A percentile compares a stretch with the other conserved stretches of the same genome.
Evolutionary conservation across 495 filamentous ascomycete genomes (phyloP).

Genomic region (Podospora pseudopauciseta): DNA sequence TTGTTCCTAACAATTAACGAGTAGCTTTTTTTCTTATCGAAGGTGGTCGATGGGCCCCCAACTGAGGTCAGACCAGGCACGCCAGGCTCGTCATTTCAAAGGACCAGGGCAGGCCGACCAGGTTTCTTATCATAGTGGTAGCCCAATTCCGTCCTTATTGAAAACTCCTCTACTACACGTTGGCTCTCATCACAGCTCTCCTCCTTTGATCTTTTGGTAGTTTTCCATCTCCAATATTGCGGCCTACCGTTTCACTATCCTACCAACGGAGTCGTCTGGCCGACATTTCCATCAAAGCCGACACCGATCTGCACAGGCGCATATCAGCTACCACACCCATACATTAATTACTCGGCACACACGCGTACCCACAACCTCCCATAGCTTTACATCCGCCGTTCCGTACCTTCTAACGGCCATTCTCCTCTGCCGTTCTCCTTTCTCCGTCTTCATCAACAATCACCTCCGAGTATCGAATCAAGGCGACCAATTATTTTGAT

Average conservation of each 20-base stretch:
- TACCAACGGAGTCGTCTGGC: background rate
- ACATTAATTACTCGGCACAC: background rate
- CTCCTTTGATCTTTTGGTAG: background rate
- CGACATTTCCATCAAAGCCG: background rate
- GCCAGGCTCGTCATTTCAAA: background rate
- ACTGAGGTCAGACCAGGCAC: background rate
- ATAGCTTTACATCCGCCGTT: background rate
- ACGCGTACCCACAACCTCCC: background rate
- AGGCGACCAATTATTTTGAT: slow-evolving; percentile 23
- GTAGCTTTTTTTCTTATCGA: background rate
- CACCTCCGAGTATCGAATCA: background rate
- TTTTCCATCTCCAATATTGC: background rate
- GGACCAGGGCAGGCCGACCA: no score
- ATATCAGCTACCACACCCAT: background rate
- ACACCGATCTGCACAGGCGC: background rate
- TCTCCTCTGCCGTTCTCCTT: background rate
- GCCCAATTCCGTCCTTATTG: background rate
- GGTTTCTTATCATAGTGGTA: background rate
- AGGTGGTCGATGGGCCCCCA: background rate
- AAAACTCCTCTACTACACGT: background rate
- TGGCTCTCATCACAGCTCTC: background rate
- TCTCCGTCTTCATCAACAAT: background rate
- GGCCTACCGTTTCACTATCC: background rate
- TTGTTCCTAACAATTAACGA: background rate
- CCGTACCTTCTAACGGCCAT: background rate